These are phyloP conservation scores for Lipomyces sp. DNA, from an alignment of 805 yeast species.

Conservation along the genomic window DNA sequence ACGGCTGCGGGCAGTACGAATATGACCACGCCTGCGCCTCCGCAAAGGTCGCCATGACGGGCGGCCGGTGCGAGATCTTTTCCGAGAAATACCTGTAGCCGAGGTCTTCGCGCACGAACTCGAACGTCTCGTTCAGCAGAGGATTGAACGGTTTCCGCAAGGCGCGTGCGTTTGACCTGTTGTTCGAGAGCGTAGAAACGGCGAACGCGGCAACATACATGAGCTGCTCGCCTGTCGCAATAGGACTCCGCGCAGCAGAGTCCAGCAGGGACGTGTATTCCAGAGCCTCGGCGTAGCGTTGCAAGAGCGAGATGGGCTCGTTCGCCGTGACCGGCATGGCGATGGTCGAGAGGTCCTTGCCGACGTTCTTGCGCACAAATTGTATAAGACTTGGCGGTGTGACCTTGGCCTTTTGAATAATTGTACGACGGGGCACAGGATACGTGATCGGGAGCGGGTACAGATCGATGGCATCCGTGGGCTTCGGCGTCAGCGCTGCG, in stretches of 20 bases:
- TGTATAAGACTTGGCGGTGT: slow-evolving; percentile 81
- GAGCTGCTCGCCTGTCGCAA: slow-evolving; percentile 54
- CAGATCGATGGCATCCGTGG: slow-evolving; percentile 5
- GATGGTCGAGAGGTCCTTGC: slow-evolving; percentile 74
- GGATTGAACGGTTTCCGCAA: slow-evolving; percentile 93
- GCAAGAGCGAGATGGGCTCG: slow-evolving; percentile 84
- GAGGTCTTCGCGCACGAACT: slow-evolving; percentile 77
- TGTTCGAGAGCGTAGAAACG: slow-evolving; percentile 64
- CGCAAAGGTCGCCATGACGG: slow-evolving; percentile 73
- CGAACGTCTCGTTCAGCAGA: slow-evolving; percentile 87
- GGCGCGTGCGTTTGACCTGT: slow-evolving; percentile 71
- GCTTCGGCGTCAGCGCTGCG: slow-evolving; percentile 6
- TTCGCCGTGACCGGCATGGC: slow-evolving; percentile 94
- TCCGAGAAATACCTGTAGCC: slow-evolving; percentile 75
- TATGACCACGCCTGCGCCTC: slow-evolving; percentile 68
- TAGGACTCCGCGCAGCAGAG: slow-evolving; percentile 51
- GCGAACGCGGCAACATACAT: slow-evolving; percentile 75
- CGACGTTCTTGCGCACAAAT: slow-evolving; percentile 82
- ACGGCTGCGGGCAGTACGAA: slow-evolving; percentile 55
- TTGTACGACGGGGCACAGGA: slow-evolving; percentile 12
- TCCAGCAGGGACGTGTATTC: slow-evolving; percentile 72
- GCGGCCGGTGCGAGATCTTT: slow-evolving; percentile 85
- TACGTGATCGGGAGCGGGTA: slow-evolving; percentile 20
- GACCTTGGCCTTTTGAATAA: slow-evolving; percentile 37
- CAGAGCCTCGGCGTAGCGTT: slow-evolving; percentile 71